Percentiles rank a stretch among this genome's conserved stretches.
These are phyloP conservation scores for Xerocomus spinulosus DNA, from an alignment of 768 basidiomycete species.

Conservation along the genomic window DNA sequence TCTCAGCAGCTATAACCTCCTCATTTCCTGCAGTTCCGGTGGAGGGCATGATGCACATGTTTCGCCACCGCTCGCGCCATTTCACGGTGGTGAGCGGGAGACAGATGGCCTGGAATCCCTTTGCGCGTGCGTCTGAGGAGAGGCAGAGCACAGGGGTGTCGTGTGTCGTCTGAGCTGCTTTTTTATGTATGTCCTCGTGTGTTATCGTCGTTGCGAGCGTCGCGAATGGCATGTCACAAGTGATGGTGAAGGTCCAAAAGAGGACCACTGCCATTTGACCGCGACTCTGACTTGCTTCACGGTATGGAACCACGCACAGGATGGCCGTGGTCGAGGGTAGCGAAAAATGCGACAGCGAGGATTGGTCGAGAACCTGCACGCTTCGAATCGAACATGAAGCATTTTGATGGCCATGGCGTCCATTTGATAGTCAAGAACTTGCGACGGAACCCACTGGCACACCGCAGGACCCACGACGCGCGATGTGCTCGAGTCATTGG, in stretches of 20 bases:
- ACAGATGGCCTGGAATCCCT: constrained; percentile 73
- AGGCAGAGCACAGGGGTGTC: constrained; percentile 50
- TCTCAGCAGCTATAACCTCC: constrained; percentile 46
- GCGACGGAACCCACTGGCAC: constrained; percentile 17
- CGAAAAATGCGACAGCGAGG: not conserved
- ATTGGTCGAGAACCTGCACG: constrained; percentile 17
- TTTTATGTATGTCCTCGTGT: constrained; percentile 38
- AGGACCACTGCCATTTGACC: no score
- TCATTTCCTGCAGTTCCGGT: constrained; percentile 33
- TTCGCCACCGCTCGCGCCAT: constrained; percentile 86
- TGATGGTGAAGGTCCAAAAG: constrained; percentile 15
- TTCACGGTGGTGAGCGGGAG: constrained; percentile 84
- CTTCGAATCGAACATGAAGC: constrained; percentile 29
- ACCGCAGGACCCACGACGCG: constrained; percentile 12
- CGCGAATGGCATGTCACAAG: constrained; percentile 18
- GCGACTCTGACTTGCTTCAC: constrained; percentile 13
- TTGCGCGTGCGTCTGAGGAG: constrained; percentile 47
- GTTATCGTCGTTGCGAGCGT: constrained; percentile 27
- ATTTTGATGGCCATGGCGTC: constrained; percentile 24
- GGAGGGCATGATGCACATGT: constrained; percentile 74
- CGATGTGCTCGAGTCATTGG: constrained; percentile 10
- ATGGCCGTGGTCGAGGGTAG: constrained; percentile 28
- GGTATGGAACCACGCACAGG: constrained; percentile 30
- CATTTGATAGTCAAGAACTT: constrained; percentile 10
- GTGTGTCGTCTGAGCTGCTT: constrained; percentile 23